Evolutionary conservation across 2,329 filamentous ascomycete genomes (phyloP).

Genomic region (Colletotrichum zoysiae): DNA sequence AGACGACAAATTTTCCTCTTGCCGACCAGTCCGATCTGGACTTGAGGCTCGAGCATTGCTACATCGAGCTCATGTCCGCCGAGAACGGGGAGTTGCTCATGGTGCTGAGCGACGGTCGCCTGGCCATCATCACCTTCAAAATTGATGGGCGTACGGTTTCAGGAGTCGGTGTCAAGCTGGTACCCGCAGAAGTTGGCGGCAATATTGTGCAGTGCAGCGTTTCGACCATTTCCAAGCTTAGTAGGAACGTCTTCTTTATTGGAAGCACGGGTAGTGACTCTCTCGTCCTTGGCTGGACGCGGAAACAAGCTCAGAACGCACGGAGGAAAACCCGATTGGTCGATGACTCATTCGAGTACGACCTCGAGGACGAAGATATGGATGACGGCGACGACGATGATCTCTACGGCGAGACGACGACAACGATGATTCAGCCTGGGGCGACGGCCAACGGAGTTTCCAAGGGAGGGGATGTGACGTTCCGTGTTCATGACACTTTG

Average conservation of each 20-base stretch:
- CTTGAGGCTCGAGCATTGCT: conserved; percentile 84
- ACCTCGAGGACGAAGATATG: conserved; percentile 66
- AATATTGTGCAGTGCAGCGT: conserved; percentile 70
- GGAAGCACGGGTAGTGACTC: conserved; percentile 90
- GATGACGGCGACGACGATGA: conserved; percentile 75
- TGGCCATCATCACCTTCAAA: conserved; percentile 83
- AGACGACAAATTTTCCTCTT: conserved; percentile 85
- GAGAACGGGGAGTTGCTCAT: conserved; percentile 89
- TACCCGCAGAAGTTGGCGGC: conserved; percentile 74
- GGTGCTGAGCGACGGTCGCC: conserved; percentile 78
- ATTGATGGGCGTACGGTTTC: conserved; percentile 94
- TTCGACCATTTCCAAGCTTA: conserved; percentile 78
- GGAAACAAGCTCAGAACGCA: conserved; percentile 70
- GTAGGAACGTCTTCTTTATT: conserved; percentile 80
- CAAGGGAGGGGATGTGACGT: conserved; percentile 75
- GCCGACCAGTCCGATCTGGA: conserved; percentile 86
- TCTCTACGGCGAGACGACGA: conserved; percentile 62
- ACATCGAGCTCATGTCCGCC: conserved; percentile 80
- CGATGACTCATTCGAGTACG: conserved; percentile 66
- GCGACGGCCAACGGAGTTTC: conserved; percentile 55
- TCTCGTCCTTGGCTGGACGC: conserved; percentile 82
- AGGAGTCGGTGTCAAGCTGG: conserved; percentile 78
- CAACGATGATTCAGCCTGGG: conserved; percentile 47
- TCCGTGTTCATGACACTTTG: conserved; percentile 82
- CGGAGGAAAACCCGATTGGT: conserved; percentile 72